Conservation (phyloP, 306 rosid genomes). For the Parietaria judaica region DNA sequence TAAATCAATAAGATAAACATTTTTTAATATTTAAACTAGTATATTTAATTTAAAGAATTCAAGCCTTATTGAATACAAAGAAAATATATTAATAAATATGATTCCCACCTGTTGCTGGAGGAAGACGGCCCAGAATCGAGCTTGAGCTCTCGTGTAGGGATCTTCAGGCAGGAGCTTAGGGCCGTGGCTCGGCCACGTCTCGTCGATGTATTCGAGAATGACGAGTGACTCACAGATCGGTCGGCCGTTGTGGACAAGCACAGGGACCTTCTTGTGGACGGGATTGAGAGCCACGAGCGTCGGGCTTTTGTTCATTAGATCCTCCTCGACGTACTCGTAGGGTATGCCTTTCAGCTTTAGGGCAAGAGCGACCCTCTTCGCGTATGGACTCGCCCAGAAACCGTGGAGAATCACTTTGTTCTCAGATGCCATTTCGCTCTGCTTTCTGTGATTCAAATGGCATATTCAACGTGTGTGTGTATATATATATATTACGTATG, state of each 20-base stretch:
- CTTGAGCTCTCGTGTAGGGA: slow-evolving; percentile 9
- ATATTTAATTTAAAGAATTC: not conserved
- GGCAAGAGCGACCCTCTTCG: slow-evolving; percentile 16
- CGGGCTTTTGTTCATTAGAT: slow-evolving; percentile 22
- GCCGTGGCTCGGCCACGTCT: slow-evolving; percentile 18
- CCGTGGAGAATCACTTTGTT: slow-evolving; percentile 18
- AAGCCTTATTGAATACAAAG: not conserved
- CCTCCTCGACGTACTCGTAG: slow-evolving; percentile 26
- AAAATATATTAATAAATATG: too few species aligned
- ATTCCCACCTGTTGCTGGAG: not conserved
- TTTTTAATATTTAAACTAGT: too few species aligned
- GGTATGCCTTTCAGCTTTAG: slow-evolving; percentile 16
- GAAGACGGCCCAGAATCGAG: slow-evolving; percentile 16
- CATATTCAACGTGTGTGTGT: not conserved
- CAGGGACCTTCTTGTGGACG: slow-evolving; percentile 20
- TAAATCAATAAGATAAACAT: too few species aligned
- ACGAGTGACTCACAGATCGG: slow-evolving; percentile 20
- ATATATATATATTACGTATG: not conserved
- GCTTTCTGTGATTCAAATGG: not conserved
- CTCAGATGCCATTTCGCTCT: slow-evolving; percentile 12
- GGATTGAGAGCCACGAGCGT: slow-evolving; percentile 15
- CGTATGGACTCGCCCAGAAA: slow-evolving; percentile 14
- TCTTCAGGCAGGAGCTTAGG: slow-evolving; percentile 17
- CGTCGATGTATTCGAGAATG: slow-evolving; percentile 23
- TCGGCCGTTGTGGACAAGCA: slow-evolving; percentile 26